Base-by-base conservation (phyloP, 1,139 yeast species). In the Suhomyces maxii region DNA sequence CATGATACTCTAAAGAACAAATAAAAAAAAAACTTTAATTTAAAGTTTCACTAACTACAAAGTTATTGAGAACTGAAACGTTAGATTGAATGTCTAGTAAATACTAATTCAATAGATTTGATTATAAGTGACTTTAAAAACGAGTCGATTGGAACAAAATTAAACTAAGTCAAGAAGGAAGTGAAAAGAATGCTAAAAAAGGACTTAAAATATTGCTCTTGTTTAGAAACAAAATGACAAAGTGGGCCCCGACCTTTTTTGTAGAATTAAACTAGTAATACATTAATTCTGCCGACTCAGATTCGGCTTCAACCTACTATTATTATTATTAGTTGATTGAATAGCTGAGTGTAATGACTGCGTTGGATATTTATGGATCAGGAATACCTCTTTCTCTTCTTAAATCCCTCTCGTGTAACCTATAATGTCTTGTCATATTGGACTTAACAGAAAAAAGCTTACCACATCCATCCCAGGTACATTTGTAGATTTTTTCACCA, bases 401-500 rank as follows among this genome's bases (percentile, higher is more conserved):
- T 32, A 46, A 35, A 51, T 72, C 76, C 44, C 77, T 58, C 45
- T 74, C 69, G 59, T 87, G 95, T 38, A 86, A 69, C 62, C 80
- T 82, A 56, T 78, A 78, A 63, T 89, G 96, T 53, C 97, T 72
- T 8, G 89, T 77, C 83, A 89, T 80, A 63, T 89, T 89, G 30
- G 90, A 83, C 51, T 88, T 81, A 13, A 89, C 96, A 30, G 84
- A 78, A 64, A 89, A 89, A n/a, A 74, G 59, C 53, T 86, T 80
- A 1, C 83, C 84, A 65, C 97, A 89, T 26, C 77, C 78, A 1
- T 68, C 70, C 77, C 83, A 80, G 9, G 79, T 79, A 61, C 96
- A 89, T 50, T 68, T 69, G 67, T 79, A 87, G 26, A 93, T 89
- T 63, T 86, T 87, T 59, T 86, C 93, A 6, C 96, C 96, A 0